Conservation (phyloP, 345 rosid genomes). For the Theobroma cacao region DNA sequence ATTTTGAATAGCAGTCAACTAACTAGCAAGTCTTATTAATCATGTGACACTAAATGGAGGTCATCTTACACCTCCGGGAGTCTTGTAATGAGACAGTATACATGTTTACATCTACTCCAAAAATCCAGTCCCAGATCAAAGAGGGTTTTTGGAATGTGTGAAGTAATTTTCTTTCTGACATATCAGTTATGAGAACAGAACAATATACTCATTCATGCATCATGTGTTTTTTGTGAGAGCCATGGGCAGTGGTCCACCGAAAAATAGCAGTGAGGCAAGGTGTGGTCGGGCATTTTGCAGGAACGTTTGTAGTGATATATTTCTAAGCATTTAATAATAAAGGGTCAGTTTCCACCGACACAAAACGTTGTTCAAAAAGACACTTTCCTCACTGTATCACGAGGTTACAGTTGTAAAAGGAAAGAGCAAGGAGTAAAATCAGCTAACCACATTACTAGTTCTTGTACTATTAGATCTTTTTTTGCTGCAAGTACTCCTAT, state of each 20-base stretch:
- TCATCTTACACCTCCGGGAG: too few species aligned
- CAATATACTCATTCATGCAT: slow-evolving; percentile 1
- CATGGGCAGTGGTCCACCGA: slow-evolving; percentile 12
- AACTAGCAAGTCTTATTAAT: not conserved
- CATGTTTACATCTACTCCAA: too few species aligned
- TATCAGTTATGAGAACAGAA: not conserved
- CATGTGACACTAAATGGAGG: not conserved
- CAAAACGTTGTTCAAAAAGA: not conserved
- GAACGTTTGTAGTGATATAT: not conserved
- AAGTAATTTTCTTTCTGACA: not conserved
- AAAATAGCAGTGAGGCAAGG: not conserved
- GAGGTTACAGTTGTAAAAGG: not conserved
- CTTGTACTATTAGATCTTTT: not conserved
- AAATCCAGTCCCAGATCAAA: not conserved
- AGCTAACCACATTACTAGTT: not conserved
- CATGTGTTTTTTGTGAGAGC: not conserved
- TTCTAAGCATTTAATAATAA: not conserved
- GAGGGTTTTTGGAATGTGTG: not conserved
- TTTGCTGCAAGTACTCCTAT: not conserved
- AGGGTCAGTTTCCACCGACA: slow-evolving; percentile 18
- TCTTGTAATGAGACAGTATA: too few species aligned
- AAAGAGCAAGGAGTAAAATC: not conserved
- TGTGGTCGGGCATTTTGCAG: not conserved
- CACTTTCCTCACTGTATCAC: not conserved
- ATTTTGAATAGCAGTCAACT: not conserved